Conservation (phyloP, 106 monocot genomes). For the Allium fistulosum region DNA sequence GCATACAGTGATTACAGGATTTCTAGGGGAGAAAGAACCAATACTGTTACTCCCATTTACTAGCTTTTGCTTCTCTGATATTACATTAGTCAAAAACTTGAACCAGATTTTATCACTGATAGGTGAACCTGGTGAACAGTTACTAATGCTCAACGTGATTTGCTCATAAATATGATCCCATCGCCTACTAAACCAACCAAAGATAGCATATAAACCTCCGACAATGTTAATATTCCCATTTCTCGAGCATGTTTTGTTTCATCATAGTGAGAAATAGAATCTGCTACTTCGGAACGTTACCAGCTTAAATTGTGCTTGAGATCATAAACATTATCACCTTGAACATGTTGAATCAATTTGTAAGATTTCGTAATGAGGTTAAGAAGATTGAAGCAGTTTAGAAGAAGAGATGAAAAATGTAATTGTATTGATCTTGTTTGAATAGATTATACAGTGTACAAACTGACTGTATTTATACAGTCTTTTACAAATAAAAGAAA, state of each 20-base stretch:
- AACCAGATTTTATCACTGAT: conserved; percentile 39
- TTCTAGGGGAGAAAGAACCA: conserved; percentile 28
- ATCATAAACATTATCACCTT: conserved; percentile 19
- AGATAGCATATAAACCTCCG: conserved; percentile 70
- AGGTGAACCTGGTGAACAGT: background rate
- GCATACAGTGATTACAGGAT: conserved; percentile 56
- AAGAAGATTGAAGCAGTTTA: no score
- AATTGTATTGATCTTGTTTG: no score
- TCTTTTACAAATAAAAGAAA: no score
- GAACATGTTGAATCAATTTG: conserved; percentile 66
- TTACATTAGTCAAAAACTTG: conserved; percentile 43
- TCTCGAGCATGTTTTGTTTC: conserved; percentile 18
- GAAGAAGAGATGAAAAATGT: no score
- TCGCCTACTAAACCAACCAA: conserved; percentile 66
- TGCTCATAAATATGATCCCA: conserved; percentile 45
- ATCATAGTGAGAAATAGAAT: conserved; percentile 6
- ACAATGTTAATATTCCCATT: conserved; percentile 57
- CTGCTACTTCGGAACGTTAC: conserved; percentile 8
- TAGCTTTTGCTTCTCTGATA: conserved; percentile 20
- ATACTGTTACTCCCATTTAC: background rate
- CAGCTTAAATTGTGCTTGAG: conserved; percentile 7
- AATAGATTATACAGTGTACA: no score
- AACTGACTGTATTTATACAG: no score
- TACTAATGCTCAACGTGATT: conserved; percentile 4
- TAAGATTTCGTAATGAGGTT: no score